phyloP scores from a whole-genome alignment of 306 rosid species.

The Morella rubra region DNA sequence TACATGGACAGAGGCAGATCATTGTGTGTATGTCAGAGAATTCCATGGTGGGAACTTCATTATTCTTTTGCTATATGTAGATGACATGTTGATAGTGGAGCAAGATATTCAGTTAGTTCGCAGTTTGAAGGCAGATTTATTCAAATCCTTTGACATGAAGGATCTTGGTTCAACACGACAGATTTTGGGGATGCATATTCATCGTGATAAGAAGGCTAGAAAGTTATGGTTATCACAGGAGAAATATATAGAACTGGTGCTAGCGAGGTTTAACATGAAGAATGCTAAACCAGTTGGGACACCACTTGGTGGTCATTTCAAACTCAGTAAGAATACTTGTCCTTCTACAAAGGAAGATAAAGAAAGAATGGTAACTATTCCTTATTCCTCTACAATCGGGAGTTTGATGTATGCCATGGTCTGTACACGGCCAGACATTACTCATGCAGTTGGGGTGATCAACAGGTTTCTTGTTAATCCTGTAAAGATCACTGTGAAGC shows the following conservation, averaged over 20 bases:
- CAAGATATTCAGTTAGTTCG: background rate
- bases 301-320: background rate
- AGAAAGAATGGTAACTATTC: background rate
- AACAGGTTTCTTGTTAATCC: background rate
- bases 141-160: background rate
- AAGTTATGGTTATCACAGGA: background rate
- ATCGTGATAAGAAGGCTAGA: background rate
- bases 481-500: background rate
- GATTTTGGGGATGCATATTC: background rate
- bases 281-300: background rate
- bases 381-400: too few relatives aligned
- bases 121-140: background rate
- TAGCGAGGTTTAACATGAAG: background rate
- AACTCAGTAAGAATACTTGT: background rate
- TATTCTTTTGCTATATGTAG: background rate
- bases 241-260: background rate
- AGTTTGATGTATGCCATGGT: too few relatives aligned
- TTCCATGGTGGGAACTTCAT: background rate
- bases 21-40: too few relatives aligned
- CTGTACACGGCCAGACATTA: too few relatives aligned
- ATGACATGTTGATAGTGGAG: background rate
- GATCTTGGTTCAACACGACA: background rate
- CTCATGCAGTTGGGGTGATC: too few relatives aligned
- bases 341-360: background rate
- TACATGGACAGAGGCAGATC: too few relatives aligned